Base-by-base conservation (phyloP, 345 rosid genomes). In the Diplotaxis tenuifolia region DNA sequence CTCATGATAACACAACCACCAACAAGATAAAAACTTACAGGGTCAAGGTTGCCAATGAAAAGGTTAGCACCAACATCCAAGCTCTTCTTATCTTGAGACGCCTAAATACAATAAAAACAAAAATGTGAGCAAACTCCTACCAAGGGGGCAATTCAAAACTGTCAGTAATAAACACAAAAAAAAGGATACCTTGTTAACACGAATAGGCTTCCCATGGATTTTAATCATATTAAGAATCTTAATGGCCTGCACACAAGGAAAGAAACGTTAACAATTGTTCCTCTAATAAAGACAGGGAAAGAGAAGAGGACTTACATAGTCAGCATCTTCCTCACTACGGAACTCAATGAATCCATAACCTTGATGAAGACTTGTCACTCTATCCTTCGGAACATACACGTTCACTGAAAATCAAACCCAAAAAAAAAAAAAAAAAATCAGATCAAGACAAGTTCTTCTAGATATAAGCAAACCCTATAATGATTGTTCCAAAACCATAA, bases 41-140 rank as follows among this genome's bases (percentile, higher is more conserved):
- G 92, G 66, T 95, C 99, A 73, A 95, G 96, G 81, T 95, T 95
- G 57, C 98, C 98, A 29, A 92, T 95, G 75, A 95, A 95, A 66
- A 95, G 96, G 77, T 95, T 95, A 31, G 99, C 99, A 58, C 99
- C 98, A 29, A 95, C 98, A 67, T 95, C 99, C 84, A 92, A 80
- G 71, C 96, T 95, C 86, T 95, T 95, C 80, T 95, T 95, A 82
- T 95, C 99, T 87, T 95, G 99, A 18, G 99, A 85, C 7, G 98
- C 97, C 99, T 95, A 42, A 76, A 63, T 75, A 58, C 65, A 69
- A 74, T n/a, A 29, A 23, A 62, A 45, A 14, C 19, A 38, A 50
- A 38, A 62, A 25, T 1, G 58, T 66, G 34, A 72, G 63, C 57
- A 62, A 19, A 18, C 19, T 18, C 50, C 7, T 42, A 32, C 1